Conservation (phyloP, 108 stramenopile genomes). For the Schizochytrium sp. region DNA sequence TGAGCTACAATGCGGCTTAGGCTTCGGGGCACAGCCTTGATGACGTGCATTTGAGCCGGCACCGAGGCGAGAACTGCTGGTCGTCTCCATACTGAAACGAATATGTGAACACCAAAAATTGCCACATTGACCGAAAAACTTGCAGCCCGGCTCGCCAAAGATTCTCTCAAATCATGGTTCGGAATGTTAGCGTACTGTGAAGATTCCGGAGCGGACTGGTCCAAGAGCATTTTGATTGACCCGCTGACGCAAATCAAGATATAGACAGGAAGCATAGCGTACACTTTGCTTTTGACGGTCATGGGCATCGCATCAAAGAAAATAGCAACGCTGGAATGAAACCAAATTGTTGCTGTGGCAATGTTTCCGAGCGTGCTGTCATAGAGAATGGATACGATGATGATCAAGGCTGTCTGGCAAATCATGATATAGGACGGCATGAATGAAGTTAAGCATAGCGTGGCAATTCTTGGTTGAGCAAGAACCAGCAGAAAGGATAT, state of each 20-base stretch:
- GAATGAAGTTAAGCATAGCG: neutral
- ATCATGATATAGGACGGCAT: neutral
- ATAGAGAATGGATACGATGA: neutral
- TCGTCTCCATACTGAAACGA: too few species aligned
- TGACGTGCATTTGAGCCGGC: too few species aligned
- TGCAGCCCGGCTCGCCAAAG: too few species aligned
- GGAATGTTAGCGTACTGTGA: neutral
- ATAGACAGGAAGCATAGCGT: neutral
- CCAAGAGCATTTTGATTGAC: neutral
- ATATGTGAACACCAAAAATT: too few species aligned
- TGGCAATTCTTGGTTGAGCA: neutral
- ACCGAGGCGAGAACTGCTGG: too few species aligned
- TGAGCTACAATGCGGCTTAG: too few species aligned
- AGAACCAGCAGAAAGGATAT: neutral
- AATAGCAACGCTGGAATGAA: neutral
- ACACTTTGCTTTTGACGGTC: neutral
- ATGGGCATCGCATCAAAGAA: neutral
- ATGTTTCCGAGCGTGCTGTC: neutral
- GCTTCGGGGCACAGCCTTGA: too few species aligned
- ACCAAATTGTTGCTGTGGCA: neutral
- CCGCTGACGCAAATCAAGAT: neutral
- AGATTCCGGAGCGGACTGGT: neutral
- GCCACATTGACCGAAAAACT: too few species aligned
- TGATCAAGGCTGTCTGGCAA: neutral
- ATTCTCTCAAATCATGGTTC: neutral